phyloP scores from a whole-genome alignment of 2,329 filamentous ascomycete genomes.

The Rhynchosporium graminicola region DNA sequence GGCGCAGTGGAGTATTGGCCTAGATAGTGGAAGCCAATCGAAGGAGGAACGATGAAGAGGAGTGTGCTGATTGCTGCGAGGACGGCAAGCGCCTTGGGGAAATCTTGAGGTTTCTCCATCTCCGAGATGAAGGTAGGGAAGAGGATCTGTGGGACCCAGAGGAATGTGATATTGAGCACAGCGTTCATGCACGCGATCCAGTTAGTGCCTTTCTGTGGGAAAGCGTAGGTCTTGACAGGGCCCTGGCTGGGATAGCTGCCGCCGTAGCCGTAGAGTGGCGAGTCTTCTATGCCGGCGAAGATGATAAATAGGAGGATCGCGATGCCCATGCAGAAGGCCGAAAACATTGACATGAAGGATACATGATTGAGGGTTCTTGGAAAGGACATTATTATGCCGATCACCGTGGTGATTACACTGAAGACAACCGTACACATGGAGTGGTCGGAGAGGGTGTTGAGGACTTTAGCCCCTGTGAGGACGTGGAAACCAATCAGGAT shows the following conservation, averaged over 20 bases:
- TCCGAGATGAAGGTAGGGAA: slow-evolving; percentile 54
- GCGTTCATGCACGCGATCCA: slow-evolving; percentile 52
- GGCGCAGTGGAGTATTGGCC: slow-evolving; percentile 53
- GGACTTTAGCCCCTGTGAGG: slow-evolving; percentile 50
- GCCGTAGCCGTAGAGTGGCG: slow-evolving; percentile 48
- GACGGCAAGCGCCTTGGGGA: slow-evolving; percentile 52
- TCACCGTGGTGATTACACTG: slow-evolving; percentile 47
- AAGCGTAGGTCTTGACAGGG: slow-evolving; percentile 49
- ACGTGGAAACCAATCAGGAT: slow-evolving; percentile 53
- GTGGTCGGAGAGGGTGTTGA: slow-evolving; percentile 52
- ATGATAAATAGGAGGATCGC: slow-evolving; percentile 52
- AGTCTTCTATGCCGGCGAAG: slow-evolving; percentile 49
- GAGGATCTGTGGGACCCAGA: slow-evolving; percentile 53
- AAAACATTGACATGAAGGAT: slow-evolving; percentile 51
- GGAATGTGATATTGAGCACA: slow-evolving; percentile 51
- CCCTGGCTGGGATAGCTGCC: slow-evolving; percentile 49
- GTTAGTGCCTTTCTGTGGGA: slow-evolving; percentile 48
- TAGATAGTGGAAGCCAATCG: slow-evolving; percentile 51
- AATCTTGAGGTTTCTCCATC: slow-evolving; percentile 52
- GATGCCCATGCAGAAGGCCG: slow-evolving; percentile 49
- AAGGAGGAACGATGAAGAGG: slow-evolving; percentile 51
- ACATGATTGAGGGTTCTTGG: slow-evolving; percentile 50
- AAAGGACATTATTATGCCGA: slow-evolving; percentile 49
- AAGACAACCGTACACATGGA: slow-evolving; percentile 51
- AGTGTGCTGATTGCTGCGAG: slow-evolving; percentile 47